Evolutionary conservation across 257 asterid genomes (phyloP).

Genomic region (Apocynum venetum): DNA sequence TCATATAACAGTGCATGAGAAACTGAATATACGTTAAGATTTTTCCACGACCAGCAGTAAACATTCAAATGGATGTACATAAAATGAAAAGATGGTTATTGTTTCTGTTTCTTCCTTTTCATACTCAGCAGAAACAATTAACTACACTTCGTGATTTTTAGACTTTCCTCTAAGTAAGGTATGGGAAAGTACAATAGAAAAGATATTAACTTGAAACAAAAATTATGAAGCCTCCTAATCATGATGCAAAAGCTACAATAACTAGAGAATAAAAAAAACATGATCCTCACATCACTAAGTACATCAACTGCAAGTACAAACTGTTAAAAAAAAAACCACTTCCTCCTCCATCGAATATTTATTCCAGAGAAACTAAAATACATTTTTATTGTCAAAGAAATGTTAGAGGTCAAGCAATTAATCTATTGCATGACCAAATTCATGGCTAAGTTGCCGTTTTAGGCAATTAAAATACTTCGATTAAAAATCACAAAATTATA

Average conservation of each 20-base stretch:
- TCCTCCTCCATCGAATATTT: not conserved
- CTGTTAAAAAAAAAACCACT: too few species aligned
- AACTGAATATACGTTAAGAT: not conserved
- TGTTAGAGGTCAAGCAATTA: not conserved
- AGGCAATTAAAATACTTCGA: not conserved
- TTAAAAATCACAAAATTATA: not conserved
- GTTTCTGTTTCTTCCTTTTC: not conserved
- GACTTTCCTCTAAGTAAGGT: not conserved
- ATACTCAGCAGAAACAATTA: not conserved
- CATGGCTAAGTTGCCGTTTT: not conserved
- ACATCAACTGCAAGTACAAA: too few species aligned
- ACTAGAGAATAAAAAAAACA: not conserved
- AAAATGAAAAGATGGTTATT: not conserved
- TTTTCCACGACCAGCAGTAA: not conserved
- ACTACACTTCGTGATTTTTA: not conserved
- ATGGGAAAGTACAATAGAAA: not conserved
- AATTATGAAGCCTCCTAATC: not conserved
- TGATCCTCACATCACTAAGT: not conserved
- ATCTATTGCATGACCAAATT: not conserved
- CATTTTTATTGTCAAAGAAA: not conserved
- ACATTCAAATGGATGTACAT: not conserved
- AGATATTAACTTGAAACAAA: not conserved
- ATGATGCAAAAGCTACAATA: not conserved
- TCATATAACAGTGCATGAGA: slow-evolving; percentile 5
- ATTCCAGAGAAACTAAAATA: not conserved